Evolutionary conservation across 2,329 filamentous ascomycete species (phyloP), one percentile per base, ranked within the genome.

Genomic region (Colletotrichum gigasporum): DNA sequence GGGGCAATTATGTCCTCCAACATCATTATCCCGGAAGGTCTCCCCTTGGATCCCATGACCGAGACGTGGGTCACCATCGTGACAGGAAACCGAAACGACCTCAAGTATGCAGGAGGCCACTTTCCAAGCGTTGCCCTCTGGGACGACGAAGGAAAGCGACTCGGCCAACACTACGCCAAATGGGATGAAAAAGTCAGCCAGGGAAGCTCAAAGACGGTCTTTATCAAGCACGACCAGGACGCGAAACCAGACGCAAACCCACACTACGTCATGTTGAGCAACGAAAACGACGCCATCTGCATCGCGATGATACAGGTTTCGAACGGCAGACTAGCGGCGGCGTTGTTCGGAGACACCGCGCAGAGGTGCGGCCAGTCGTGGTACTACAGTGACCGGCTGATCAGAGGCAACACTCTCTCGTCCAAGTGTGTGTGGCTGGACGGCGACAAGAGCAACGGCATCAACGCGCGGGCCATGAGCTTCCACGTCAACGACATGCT

Each of bases 401-500:
- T 69, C 35, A 68, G 66, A 1, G 42, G 39, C 14, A 35, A 63
- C 18, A 52, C 62, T 20, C 44, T 60, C 26, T 65, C 10, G 44
- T 65, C 67, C 16, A 64, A 63, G 18, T 72, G 70, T n/a, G n/a
- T n/a, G n/a, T n/a, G n/a, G n/a, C 48, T 74, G 16, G 70, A 73
- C 47, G 63, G 58, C 37, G 51, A 70, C 35, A 52, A 69, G 44
- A 69, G 59, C 24, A 20, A 28, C 12, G 8, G n/a, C 3, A 24
- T 65, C 9, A 69, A 71, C 44, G 64, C 68, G 30, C 64, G 59
- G 22, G 66, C 68, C n/a, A 45, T 71, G 41, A 70, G 66, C 52
- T 69, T 69, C 53, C 69, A 70, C 28, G 22, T 69, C n/a, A 64
- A 55, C n/a, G 68, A 71, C 48, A 66, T 70, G 55, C 41, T 63